Percentiles rank a stretch among this genome's conserved stretches.
Evolutionary conservation across 768 basidiomycete species (phyloP).

Genomic region (Leccinum longicurvipes): DNA sequence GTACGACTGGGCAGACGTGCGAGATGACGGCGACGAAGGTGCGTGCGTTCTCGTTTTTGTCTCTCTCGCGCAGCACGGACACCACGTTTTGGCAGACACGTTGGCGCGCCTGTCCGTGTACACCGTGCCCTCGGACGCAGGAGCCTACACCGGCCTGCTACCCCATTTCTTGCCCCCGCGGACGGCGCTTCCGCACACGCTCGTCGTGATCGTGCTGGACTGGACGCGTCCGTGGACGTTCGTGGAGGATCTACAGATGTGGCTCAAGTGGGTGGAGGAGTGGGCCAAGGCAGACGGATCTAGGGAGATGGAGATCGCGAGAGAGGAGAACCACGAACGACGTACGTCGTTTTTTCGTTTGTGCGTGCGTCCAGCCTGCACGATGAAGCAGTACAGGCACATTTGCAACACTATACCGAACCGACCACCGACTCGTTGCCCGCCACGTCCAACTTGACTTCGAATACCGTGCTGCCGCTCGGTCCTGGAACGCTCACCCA

Average conservation of each 20-base stretch:
- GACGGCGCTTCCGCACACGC: slow-evolving; percentile 61
- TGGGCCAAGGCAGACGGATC: slow-evolving; percentile 71
- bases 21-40: slow-evolving; percentile 96
- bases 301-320: slow-evolving; percentile 67
- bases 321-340: slow-evolving; percentile 81
- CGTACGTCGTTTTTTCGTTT: slow-evolving; percentile 45
- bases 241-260: slow-evolving; percentile 75
- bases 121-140: slow-evolving; percentile 80
- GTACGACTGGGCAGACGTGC: slow-evolving; percentile 88
- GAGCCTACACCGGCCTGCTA: slow-evolving; percentile 65
- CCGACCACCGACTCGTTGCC: slow-evolving; percentile 67
- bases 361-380: neutral
- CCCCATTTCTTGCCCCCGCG: slow-evolving; percentile 79
- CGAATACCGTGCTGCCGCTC: slow-evolving; percentile 75
- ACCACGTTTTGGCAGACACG: slow-evolving; percentile 53
- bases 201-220: slow-evolving; percentile 84
- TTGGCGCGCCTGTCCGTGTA: slow-evolving; percentile 87
- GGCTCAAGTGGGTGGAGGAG: slow-evolving; percentile 82
- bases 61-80: neutral
- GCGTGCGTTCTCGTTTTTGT: too few species aligned
- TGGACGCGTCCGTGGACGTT: slow-evolving; percentile 97
- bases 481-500: slow-evolving; percentile 83
- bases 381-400: slow-evolving; percentile 64
- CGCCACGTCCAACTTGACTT: slow-evolving; percentile 51
- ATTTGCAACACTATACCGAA: slow-evolving; percentile 88